A percentile compares a stretch with the other conserved stretches of the same genome.
Conservation (phyloP, 768 basidiomycete genomes). For the Suillus weaverae region DNA sequence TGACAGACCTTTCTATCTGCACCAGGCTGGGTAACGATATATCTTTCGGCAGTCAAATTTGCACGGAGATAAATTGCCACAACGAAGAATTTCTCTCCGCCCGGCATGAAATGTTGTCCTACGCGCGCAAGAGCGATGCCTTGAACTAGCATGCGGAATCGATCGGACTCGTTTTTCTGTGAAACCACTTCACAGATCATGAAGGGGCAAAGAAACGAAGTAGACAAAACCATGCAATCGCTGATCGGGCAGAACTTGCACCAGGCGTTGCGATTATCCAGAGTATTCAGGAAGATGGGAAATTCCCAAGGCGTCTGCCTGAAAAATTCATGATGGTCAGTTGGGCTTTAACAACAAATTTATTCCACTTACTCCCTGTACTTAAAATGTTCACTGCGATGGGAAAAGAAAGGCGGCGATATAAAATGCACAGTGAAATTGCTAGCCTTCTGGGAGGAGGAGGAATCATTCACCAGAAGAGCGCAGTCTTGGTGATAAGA, state of each 20-base stretch:
- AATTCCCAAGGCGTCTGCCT: conserved; percentile 17
- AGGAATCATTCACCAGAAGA: not conserved
- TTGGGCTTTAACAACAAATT: not conserved
- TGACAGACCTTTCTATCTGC: not conserved
- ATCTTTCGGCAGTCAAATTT: conserved; percentile 7
- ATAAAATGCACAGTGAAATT: conserved; percentile 15
- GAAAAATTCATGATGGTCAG: not conserved
- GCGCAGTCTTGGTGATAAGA: conserved; percentile 2
- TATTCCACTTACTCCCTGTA: conserved; percentile 1
- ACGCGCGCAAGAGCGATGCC: conserved; percentile 7
- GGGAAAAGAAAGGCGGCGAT: conserved; percentile 15
- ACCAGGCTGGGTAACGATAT: conserved; percentile 8
- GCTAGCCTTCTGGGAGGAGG: conserved; percentile 12
- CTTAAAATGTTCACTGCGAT: not conserved
- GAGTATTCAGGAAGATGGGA: conserved; percentile 9
- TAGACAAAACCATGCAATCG: conserved; percentile 10
- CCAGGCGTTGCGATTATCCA: not conserved
- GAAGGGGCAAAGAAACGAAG: conserved; percentile 4
- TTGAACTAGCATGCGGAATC: conserved; percentile 17
- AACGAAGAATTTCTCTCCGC: conserved; percentile 10
- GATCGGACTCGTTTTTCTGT: not conserved
- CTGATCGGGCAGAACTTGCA: conserved; percentile 9
- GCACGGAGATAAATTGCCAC: conserved; percentile 13
- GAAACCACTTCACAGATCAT: conserved; percentile 15
- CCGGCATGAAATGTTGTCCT: not conserved